Percentiles rank a stretch among this genome's conserved stretches.
These are phyloP conservation scores for Cucurbita maxima DNA, from an alignment of 306 rosid species.

Conservation along the genomic window DNA sequence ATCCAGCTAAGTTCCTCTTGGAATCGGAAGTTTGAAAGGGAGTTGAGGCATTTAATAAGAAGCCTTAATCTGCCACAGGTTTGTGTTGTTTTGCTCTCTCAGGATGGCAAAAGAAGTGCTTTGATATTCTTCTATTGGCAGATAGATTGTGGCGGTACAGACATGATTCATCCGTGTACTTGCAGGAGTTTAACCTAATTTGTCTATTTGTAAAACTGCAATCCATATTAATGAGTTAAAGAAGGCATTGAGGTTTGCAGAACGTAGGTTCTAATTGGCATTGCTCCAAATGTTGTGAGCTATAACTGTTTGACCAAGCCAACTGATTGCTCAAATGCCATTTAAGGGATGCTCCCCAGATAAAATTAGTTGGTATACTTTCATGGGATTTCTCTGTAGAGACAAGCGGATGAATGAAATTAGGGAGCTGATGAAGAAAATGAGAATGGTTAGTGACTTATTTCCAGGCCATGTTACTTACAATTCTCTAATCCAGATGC, in stretches of 20 bases:
- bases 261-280: constrained; percentile 49
- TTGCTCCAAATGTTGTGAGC: constrained; percentile 48
- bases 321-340: constrained; percentile 56
- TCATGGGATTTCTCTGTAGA: constrained; percentile 61
- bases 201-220: constrained; percentile 63
- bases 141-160: constrained; percentile 77
- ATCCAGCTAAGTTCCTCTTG: constrained; percentile 51
- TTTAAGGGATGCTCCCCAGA: constrained; percentile 51
- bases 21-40: constrained; percentile 52
- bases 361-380: constrained; percentile 76
- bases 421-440: constrained; percentile 38
- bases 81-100: constrained; percentile 65
- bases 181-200: constrained; percentile 68
- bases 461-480: constrained; percentile 72
- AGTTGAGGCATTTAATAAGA: constrained; percentile 52
- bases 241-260: constrained; percentile 51
- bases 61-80: constrained; percentile 67
- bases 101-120: constrained; percentile 61
- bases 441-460: constrained; percentile 36
- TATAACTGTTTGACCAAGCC: constrained; percentile 67
- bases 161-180: constrained; percentile 40
- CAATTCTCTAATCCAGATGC: constrained; percentile 51
- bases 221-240: constrained; percentile 42
- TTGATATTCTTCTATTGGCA: constrained; percentile 65
- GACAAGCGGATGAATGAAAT: constrained; percentile 46